Evolutionary conservation across 2,329 filamentous ascomycete species (phyloP).

Genomic region (Trichoderma atrobrunneum): DNA sequence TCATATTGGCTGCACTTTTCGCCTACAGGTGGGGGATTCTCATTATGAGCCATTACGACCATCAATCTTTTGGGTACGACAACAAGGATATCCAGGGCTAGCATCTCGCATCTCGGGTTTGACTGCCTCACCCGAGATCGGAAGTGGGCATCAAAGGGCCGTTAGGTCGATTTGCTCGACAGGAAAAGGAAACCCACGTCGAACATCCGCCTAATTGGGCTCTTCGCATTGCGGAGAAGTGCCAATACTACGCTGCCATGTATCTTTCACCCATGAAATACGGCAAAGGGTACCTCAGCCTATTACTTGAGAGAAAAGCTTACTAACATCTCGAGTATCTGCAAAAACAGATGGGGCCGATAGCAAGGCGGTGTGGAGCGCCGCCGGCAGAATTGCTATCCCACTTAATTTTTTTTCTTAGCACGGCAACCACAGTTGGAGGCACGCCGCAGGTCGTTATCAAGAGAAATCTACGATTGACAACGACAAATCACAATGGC

Average conservation of each 20-base stretch:
- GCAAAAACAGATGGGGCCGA: not conserved
- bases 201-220: not conserved
- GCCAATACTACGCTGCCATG: not conserved
- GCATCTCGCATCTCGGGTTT: not conserved
- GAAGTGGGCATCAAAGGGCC: not conserved
- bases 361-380: constrained; percentile 32
- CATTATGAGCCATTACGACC: not conserved
- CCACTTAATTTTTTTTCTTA: constrained; percentile 37
- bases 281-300: not conserved
- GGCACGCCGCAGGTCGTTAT: constrained; percentile 6
- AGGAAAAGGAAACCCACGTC: not conserved
- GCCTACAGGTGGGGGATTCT: not conserved
- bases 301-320: not conserved
- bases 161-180: not conserved
- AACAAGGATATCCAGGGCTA: not conserved
- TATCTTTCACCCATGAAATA: not conserved
- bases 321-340: not conserved
- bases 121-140: not conserved
- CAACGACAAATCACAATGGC: constrained; percentile 41
- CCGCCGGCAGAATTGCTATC: constrained; percentile 38
- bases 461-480: not conserved
- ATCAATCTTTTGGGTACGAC: not conserved
- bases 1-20: not conserved
- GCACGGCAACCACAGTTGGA: constrained; percentile 5
- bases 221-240: not conserved